These are phyloP conservation scores for Aegilops sharonensis DNA, from an alignment of 176 grass and related monocot genomes.

Conservation along the genomic window DNA sequence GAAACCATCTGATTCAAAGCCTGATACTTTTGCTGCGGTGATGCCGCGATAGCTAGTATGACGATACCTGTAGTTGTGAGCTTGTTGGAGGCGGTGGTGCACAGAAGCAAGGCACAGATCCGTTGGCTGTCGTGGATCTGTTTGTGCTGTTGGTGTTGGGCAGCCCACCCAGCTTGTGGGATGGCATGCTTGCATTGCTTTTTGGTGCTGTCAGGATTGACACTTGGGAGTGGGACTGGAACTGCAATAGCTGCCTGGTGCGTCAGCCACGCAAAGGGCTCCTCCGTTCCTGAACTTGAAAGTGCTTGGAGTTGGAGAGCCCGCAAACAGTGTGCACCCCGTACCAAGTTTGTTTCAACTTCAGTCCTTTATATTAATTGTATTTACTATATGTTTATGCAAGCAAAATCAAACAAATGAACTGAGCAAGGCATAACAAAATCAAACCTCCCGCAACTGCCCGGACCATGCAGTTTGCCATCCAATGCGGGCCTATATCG, in stretches of 20 bases:
- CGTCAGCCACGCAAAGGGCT: neutral
- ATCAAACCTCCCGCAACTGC: too few relatives aligned
- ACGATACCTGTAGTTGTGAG: neutral
- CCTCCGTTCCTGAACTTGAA: neutral
- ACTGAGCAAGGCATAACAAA: neutral
- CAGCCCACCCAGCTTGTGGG: neutral
- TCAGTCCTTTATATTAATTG: neutral
- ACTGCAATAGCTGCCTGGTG: slow-evolving; percentile 14
- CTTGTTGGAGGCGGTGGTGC: neutral
- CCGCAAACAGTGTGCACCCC: neutral
- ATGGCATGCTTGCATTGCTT: neutral
- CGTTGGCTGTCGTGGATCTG: slow-evolving; percentile 22
- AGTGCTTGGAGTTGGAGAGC: neutral
- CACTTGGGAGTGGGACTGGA: neutral
- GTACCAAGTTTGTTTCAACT: neutral
- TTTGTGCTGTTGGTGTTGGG: slow-evolving; percentile 44
- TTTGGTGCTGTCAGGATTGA: slow-evolving; percentile 27
- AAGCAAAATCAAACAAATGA: neutral
- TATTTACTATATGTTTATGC: neutral
- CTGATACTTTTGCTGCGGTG: too few relatives aligned
- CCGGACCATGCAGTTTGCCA: too few relatives aligned
- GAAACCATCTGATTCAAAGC: too few relatives aligned
- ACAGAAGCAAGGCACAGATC: neutral
- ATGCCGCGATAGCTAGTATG: neutral
- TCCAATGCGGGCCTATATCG: too few relatives aligned